Base-by-base conservation (phyloP, 345 rosid genomes). In the Eucalyptus dawsonii region DNA sequence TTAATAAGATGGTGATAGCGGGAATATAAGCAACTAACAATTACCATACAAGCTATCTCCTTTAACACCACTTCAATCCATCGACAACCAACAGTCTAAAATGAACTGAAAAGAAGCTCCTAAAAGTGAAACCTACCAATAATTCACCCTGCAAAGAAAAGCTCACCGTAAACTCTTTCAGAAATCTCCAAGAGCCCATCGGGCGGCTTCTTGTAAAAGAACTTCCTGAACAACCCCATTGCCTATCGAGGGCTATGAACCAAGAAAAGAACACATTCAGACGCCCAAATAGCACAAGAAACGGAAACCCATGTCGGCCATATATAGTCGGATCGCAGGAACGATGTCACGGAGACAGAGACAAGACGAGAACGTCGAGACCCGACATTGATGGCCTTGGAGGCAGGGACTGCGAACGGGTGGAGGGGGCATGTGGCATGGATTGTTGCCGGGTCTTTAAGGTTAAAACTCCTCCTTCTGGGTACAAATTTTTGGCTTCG, bases 111-210 rank as follows among this genome's bases (percentile, higher is more conserved):
- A 44, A 60, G 31, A 34, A 81, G 87, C 50, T 58, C 45, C 83
- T 49, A 86, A 37, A 67, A 76, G 86, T 58, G 51, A 62, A 89
- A 21, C 60, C 86, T 31, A 24, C 17, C 3, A 24, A 87, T 50
- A 45, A n/a, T 50, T 72, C 56, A 86, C 40, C 92, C 89, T 58
- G 40, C 47, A 9, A 76, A 62, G 29, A 37, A 49, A 88, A 90
- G 92, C 94, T 80, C 72, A 98, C 99, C 98, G 92, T 93, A 98
- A 83, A 97, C 96, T 89, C 95, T 92, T 91, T 98, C 99, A 50
- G 94, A 95, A 89, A 98, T 95, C 98, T 98, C 99, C 86, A 98
- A 95, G 91, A 98, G 92, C 12, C 99, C 98, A 88, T 98, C 99
- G 22, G 99, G 99, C 8, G 98, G 99, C 90, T 97, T 97, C 92